A percentile compares a stretch with the other conserved stretches of the same genome.
Evolutionary conservation across 2,329 filamentous ascomycete species (phyloP).

Genomic region (Nothomitra cinnamomea): DNA sequence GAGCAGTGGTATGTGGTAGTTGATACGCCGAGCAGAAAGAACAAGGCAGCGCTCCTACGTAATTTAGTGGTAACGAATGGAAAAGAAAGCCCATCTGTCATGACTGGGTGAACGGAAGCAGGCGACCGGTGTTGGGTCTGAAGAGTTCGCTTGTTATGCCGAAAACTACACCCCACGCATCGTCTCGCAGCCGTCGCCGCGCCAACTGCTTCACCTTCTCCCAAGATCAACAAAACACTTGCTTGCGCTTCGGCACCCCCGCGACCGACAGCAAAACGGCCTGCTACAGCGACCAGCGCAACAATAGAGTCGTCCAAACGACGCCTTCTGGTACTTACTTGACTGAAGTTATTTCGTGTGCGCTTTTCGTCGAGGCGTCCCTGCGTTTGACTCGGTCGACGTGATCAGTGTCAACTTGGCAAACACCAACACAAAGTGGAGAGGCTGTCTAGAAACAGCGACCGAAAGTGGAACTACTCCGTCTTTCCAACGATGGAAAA

Average conservation of each 20-base stretch:
- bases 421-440: conserved; percentile 1
- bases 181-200: conserved; percentile 1
- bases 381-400: neutral
- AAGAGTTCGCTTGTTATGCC: neutral
- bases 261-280: conserved; percentile 2
- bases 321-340: neutral
- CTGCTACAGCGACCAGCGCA: neutral
- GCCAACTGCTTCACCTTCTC: neutral
- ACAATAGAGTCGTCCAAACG: neutral
- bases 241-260: neutral
- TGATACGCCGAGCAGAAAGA: neutral
- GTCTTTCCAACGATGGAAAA: neutral
- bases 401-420: neutral
- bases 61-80: neutral
- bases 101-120: too few relatives aligned
- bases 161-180: neutral
- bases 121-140: neutral
- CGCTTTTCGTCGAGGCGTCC: neutral
- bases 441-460: neutral
- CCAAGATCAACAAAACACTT: conserved; percentile 2
- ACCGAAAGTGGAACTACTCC: neutral
- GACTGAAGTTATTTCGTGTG: neutral
- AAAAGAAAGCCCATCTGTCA: neutral
- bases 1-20: neutral
- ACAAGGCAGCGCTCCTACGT: neutral